Base-by-base conservation (phyloP, 495 filamentous ascomycete species). In the Aspergillus baeticus region DNA sequence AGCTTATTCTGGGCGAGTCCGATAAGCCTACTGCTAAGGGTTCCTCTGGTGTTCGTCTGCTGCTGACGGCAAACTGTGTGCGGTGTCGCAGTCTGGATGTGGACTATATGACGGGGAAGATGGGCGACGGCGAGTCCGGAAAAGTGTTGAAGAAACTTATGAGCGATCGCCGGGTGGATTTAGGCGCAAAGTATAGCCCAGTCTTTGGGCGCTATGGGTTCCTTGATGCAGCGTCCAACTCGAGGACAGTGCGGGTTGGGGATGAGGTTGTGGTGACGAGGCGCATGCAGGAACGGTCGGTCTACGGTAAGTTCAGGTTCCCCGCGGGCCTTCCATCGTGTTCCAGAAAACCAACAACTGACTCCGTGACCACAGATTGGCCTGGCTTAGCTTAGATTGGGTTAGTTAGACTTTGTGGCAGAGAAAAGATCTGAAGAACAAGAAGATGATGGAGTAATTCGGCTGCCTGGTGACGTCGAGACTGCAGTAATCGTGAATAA, bases 131-230 rank as follows among this genome's bases (percentile, higher is more conserved):
- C 0, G 84, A 88, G 69, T 69, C 72, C n/a, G 89, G 88, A 1
- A 73, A 66, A 14, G 78, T 92, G 10, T 68, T 95, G 51, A 93
- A 93, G 76, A 86, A 85, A 61, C 63, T 95, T 60, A 86, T 87
- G 80, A 83, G 77, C 51, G 89, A 93, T 71, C 80, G 91, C 38
- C 74, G 91, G 55, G 88, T 95, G 3, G 91, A 96, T 71, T 42
- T 56, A 18, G 91, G 90, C 0, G 76, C 76, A 2, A 90, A 83
- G 67, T 94, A 82, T 68, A 85, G 81, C 68, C 91, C 91, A 36
- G 82, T 94, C 1, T 95, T 93, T 81, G 91, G 91, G 20, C 76
- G 91, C 42, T 96, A 95, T 74, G 84, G 77, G 5, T 95, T 92
- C 65, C 64, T 88, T 39, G 68, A 74, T 33, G 53, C 61, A 35